These are phyloP conservation scores for Aspergillus pseudonomiae DNA, from an alignment of 2,329 filamentous ascomycete genomes.

Conservation along the genomic window DNA sequence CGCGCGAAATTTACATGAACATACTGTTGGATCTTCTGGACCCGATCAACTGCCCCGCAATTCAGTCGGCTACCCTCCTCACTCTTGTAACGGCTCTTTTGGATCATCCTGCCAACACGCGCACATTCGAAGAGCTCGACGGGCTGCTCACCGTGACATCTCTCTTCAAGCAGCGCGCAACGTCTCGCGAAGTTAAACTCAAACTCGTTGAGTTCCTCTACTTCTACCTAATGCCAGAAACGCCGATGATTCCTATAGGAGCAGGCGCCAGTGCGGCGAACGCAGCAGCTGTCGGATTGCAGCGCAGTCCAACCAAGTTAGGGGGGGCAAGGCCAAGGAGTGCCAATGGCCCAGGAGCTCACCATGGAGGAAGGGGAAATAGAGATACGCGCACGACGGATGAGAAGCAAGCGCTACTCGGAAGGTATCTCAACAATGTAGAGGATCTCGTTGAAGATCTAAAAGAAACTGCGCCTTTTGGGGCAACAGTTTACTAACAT, in stretches of 20 bases:
- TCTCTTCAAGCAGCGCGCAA: conserved; percentile 86
- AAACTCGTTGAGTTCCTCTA: conserved; percentile 97
- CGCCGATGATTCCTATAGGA: conserved; percentile 44
- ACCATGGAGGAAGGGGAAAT: conserved; percentile 28
- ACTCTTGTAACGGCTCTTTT: conserved; percentile 88
- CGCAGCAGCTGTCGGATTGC: conserved; percentile 53
- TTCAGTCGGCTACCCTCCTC: conserved; percentile 87
- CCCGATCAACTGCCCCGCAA: conserved; percentile 84
- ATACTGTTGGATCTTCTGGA: conserved; percentile 93
- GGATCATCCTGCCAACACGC: conserved; percentile 82
- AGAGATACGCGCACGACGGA: conserved; percentile 66
- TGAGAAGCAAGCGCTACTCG: conserved; percentile 80
- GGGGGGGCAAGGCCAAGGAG: conserved; percentile 58
- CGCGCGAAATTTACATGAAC: conserved; percentile 92
- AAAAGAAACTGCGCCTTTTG: conserved; percentile 76
- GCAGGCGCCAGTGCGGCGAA: conserved; percentile 38
- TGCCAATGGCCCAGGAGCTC: conserved; percentile 33
- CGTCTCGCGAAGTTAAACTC: conserved; percentile 85
- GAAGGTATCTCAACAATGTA: conserved; percentile 77
- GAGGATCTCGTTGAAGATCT: conserved; percentile 84
- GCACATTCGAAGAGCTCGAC: conserved; percentile 88
- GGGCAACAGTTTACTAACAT: conserved; percentile 49
- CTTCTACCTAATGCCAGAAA: conserved; percentile 97
- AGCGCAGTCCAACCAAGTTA: conserved; percentile 71
- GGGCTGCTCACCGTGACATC: conserved; percentile 89